These are phyloP conservation scores for Trichoderma afroharzianum DNA, from an alignment of 2,329 filamentous ascomycete species.

Conservation along the genomic window DNA sequence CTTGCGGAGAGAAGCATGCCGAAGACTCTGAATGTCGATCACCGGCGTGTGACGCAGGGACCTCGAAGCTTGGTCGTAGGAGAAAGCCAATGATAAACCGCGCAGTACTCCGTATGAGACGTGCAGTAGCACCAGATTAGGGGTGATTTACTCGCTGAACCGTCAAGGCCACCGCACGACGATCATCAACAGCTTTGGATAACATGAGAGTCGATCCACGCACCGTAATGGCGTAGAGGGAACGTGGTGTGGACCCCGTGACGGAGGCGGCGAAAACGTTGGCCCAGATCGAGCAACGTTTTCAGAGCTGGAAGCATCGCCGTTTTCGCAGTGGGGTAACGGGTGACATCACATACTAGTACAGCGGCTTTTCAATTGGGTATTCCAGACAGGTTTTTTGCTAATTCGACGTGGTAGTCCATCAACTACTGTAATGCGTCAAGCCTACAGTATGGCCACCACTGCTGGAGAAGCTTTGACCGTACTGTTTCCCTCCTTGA, in stretches of 20 bases:
- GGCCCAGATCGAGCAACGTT: constrained; percentile 12
- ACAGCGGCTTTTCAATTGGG: background rate
- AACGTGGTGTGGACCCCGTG: constrained; percentile 28
- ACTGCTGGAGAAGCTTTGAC: background rate
- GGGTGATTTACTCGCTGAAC: background rate
- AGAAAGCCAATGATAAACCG: constrained; percentile 2
- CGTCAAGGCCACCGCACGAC: background rate
- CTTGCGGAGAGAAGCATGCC: constrained; percentile 4
- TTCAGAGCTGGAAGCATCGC: background rate
- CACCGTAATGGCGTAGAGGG: background rate
- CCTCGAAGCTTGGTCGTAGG: background rate
- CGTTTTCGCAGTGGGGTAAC: constrained; percentile 12
- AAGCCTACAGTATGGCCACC: background rate
- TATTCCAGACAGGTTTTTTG: background rate
- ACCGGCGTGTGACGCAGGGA: constrained; percentile 4
- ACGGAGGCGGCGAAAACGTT: constrained; percentile 17
- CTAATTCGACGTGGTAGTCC: background rate
- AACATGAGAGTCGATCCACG: background rate
- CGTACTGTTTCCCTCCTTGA: constrained; percentile 14
- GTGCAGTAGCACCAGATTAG: background rate
- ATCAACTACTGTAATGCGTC: background rate
- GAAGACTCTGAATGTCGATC: background rate
- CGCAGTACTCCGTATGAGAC: background rate
- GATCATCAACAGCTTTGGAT: background rate
- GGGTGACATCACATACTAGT: constrained; percentile 18